Base-by-base conservation (phyloP, 2,329 filamentous ascomycete genomes). In the Canariomyces notabilis region DNA sequence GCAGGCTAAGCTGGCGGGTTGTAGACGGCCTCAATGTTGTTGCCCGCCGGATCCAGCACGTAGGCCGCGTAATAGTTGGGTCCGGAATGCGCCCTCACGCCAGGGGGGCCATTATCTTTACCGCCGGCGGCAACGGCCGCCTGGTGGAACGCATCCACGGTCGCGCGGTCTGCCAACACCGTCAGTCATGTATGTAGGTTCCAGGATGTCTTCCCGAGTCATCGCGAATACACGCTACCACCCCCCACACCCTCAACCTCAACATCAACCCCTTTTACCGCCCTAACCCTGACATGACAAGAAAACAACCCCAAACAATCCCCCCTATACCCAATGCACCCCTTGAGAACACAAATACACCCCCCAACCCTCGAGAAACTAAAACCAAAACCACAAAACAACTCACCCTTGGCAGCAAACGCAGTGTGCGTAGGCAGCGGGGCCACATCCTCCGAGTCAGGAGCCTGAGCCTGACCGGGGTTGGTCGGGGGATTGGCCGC, bases 41-140 rank as follows among this genome's bases (percentile, higher is more conserved):
- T 77, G 0, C 75, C 74, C 3, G 65, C 59, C 1, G 73, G 72
- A 54, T 77, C 74, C 33, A 67, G 57, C 5, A 77, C 64, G 60
- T 73, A 79, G 1, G 74, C 72, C 1, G 58, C 74, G 42, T 76
- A 79, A 57, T 77, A 78, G 5, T 63, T 63, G 12, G 66, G 56
- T 36, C 65, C 64, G 54, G 75, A 77, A 12, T 72, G 58, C 4
- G 64, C 48, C 34, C 73, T 60, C 11, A 65, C 23, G 0, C 75
- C 75, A 0, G 75, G 75, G 14, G 64, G 58, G 3, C 75, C 75
- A 53, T 77, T 77, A 54, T 70, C 68, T 23, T 63, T 67, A 2
- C 63, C 74, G 0, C 75, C 74, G 0, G 66, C 66, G 31, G 61
- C 63, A 11, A 73, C 55, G 3, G 71, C 64, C 9, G 64, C 70